Evolutionary conservation across 2,329 filamentous ascomycete species (phyloP).

Genomic region (Raffaelea albimanens): DNA sequence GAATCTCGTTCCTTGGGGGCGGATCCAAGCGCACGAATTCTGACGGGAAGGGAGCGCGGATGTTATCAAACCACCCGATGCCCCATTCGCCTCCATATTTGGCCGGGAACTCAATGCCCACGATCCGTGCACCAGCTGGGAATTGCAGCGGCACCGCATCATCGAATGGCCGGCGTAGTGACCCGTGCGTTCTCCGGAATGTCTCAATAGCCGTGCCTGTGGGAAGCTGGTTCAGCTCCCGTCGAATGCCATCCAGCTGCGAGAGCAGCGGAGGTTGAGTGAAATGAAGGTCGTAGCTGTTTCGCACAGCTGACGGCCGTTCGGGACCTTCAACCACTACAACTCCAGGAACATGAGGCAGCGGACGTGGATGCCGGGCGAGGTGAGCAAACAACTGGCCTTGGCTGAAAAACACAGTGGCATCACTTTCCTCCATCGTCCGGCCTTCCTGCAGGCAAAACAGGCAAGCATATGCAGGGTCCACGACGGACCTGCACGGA

Average conservation of each 20-base stretch:
- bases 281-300: slow-evolving; percentile 47
- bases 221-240: slow-evolving; percentile 32
- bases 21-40: slow-evolving; percentile 37
- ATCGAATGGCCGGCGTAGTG: slow-evolving; percentile 19
- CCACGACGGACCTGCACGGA: slow-evolving; percentile 37
- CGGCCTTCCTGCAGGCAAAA: slow-evolving; percentile 41
- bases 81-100: slow-evolving; percentile 46
- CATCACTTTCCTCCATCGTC: slow-evolving; percentile 44
- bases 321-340: slow-evolving; percentile 35
- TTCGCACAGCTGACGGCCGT: slow-evolving; percentile 28
- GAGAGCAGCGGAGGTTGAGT: slow-evolving; percentile 28
- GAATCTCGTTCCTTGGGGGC: slow-evolving; percentile 31
- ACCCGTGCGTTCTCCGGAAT: slow-evolving; percentile 36
- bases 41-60: slow-evolving; percentile 36
- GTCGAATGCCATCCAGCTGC: slow-evolving; percentile 28
- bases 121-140: slow-evolving; percentile 34
- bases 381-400: slow-evolving; percentile 44
- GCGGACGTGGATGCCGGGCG: slow-evolving; percentile 41
- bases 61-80: slow-evolving; percentile 45
- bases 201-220: slow-evolving; percentile 36
- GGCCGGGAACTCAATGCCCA: slow-evolving; percentile 40
- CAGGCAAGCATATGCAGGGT: slow-evolving; percentile 43
- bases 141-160: slow-evolving; percentile 17
- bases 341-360: slow-evolving; percentile 39
- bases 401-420: slow-evolving; percentile 46